A percentile compares a stretch with the other conserved stretches of the same genome.
phyloP scores from a whole-genome alignment of 352 stramenopile genomes.

The Peronospora belbahrii region DNA sequence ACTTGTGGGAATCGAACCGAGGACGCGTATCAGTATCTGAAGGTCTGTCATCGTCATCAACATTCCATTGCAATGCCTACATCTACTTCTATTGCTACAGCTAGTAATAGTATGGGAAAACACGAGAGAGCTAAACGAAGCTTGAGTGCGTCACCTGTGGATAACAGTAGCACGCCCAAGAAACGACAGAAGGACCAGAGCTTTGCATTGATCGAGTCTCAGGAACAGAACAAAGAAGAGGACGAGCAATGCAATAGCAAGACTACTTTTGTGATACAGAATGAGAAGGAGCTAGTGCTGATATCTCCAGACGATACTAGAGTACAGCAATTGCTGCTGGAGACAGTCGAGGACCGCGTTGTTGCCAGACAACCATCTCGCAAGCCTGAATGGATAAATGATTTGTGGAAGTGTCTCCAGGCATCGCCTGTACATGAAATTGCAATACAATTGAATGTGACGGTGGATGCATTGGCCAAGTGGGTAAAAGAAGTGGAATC shows the following conservation, averaged over 20 bases:
- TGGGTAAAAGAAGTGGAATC: constrained; percentile 28
- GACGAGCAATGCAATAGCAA: constrained; percentile 4
- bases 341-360: constrained; percentile 26
- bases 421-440: constrained; percentile 28
- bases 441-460: constrained; percentile 30
- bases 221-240: constrained; percentile 6
- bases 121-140: constrained; percentile 27
- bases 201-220: constrained; percentile 8
- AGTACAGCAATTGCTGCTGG: constrained; percentile 18
- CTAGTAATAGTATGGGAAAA: constrained; percentile 1
- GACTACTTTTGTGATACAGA: constrained; percentile 5
- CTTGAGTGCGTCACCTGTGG: constrained; percentile 13
- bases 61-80: constrained; percentile 2
- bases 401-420: constrained; percentile 26
- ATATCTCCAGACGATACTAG: not conserved
- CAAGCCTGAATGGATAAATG: constrained; percentile 23
- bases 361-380: constrained; percentile 9
- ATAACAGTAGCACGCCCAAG: constrained; percentile 10
- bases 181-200: constrained; percentile 26
- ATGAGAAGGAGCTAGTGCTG: not conserved
- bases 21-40: constrained; percentile 48
- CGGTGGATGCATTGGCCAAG: constrained; percentile 27
- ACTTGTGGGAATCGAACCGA: constrained; percentile 35
- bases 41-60: constrained; percentile 22
- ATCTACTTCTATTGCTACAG: constrained; percentile 1